These are phyloP conservation scores for Globisporangium polare DNA, from an alignment of 352 stramenopile genomes.

Conservation along the genomic window DNA sequence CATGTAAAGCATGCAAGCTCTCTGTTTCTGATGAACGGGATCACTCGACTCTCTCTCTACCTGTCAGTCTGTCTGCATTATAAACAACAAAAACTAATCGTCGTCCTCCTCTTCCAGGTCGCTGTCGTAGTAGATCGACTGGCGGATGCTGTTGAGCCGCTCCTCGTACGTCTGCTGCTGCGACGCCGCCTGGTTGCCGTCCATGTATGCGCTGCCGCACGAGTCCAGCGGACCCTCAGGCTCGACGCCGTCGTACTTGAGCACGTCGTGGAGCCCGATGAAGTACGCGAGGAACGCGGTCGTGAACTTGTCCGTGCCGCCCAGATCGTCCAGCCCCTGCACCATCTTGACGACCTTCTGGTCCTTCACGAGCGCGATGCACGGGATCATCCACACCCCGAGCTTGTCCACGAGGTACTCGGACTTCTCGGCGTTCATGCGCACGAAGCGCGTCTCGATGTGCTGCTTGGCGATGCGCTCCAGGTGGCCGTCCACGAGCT, in stretches of 20 bases:
- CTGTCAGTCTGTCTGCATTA: not conserved
- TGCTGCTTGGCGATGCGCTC: slow-evolving; percentile 87
- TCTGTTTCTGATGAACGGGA: not conserved
- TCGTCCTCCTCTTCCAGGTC: slow-evolving; percentile 76
- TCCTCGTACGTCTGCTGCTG: slow-evolving; percentile 44
- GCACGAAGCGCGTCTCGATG: slow-evolving; percentile 94
- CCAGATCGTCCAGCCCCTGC: slow-evolving; percentile 93
- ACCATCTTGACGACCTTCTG: slow-evolving; percentile 96
- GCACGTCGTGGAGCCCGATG: slow-evolving; percentile 90
- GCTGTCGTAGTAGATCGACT: slow-evolving; percentile 86
- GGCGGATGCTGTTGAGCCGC: slow-evolving; percentile 62
- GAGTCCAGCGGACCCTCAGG: slow-evolving; percentile 59
- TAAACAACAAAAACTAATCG: slow-evolving; percentile 24
- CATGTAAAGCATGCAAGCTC: not conserved
- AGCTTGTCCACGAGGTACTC: slow-evolving; percentile 96
- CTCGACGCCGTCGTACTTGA: slow-evolving; percentile 93
- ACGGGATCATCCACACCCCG: slow-evolving; percentile 95
- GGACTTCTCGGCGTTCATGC: slow-evolving; percentile 95
- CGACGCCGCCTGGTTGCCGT: slow-evolving; percentile 27
- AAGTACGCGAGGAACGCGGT: slow-evolving; percentile 92
- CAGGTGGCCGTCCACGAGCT: slow-evolving; percentile 93
- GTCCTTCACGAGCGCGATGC: slow-evolving; percentile 93
- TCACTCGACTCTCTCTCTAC: not conserved
- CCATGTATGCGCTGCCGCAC: slow-evolving; percentile 55
- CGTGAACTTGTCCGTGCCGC: slow-evolving; percentile 92